These are phyloP conservation scores for Ascomycota sp. DNA, from an alignment of 2,329 filamentous ascomycete genomes.

Conservation along the genomic window DNA sequence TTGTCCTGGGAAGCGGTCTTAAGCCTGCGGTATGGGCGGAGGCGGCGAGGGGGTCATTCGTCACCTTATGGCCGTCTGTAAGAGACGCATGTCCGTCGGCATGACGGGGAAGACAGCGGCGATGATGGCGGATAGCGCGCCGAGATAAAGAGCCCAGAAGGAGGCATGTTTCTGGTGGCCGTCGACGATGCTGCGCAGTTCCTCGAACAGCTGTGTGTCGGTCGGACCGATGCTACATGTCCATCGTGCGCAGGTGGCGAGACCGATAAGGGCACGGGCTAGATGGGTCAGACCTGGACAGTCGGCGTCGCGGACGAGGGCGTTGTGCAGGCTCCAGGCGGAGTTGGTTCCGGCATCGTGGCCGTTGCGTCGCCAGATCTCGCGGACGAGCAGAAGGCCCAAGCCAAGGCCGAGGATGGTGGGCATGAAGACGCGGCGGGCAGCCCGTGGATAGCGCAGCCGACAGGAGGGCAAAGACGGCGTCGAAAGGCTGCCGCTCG, in stretches of 20 bases:
- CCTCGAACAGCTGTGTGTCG: slow-evolving; percentile 22
- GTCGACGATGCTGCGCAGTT: slow-evolving; percentile 21
- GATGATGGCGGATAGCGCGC: slow-evolving; percentile 23
- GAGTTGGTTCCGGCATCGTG: slow-evolving; percentile 33
- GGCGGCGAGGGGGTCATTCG: no score
- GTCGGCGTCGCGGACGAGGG: slow-evolving; percentile 45
- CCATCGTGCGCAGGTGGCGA: slow-evolving; percentile 57
- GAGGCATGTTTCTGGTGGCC: slow-evolving; percentile 16
- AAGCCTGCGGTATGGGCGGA: no score
- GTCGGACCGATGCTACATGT: slow-evolving; percentile 34
- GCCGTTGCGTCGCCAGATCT: slow-evolving; percentile 31
- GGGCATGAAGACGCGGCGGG: slow-evolving; percentile 12
- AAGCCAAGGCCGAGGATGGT: slow-evolving; percentile 23
- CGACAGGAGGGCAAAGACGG: slow-evolving; percentile 16
- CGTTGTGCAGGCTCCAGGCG: slow-evolving; percentile 50
- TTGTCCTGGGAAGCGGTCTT: no score
- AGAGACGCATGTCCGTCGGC: slow-evolving; percentile 15
- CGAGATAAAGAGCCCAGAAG: slow-evolving; percentile 34
- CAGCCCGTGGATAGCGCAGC: slow-evolving; percentile 21
- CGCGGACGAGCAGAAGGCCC: slow-evolving; percentile 22
- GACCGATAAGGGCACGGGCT: slow-evolving; percentile 47
- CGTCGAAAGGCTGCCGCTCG: slow-evolving; percentile 13
- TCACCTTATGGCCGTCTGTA: slow-evolving; percentile 20
- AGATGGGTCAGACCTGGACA: slow-evolving; percentile 57
- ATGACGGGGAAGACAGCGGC: slow-evolving; percentile 19